Evolutionary conservation across 2,329 filamentous ascomycete genomes (phyloP), one percentile per base, ranked within the genome.

Genomic region (Diaporthe aspalathi): DNA sequence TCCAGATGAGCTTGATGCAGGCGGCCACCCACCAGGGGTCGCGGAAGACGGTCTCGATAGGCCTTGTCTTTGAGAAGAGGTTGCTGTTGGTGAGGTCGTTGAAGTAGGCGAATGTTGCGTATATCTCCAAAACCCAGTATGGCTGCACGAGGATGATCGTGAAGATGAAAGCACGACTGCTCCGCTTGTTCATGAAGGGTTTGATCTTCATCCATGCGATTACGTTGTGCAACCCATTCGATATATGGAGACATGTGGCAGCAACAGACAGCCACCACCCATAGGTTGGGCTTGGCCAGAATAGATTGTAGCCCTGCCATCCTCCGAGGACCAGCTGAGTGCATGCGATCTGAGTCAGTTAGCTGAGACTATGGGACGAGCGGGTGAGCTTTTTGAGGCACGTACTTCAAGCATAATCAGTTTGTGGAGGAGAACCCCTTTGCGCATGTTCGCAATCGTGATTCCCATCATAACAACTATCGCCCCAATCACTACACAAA

Each of bases 11-110:
- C 27, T 84, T 88, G 72, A 85, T 75, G 1, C 86, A 87, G 0
- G 89, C 90, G 74, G 90, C 89, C 22, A 92, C 85, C 90, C 90
- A 92, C 90, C 90, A 92, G 0, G 90, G 90, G 74, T 92, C 90
- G 12, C 86, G 40, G 12, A 50, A 65, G 32, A 52, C 27, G 20
- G 70, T 50, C 63, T 74, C 65, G 70, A 73, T 60, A 38, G 63
- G 70, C 27, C 67, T 43, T 6, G 71, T 73, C 24, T 22, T 57
- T 11, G 52, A 16, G 32, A 73, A 73, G 20, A 73, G 50, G 32
- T 53, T 22, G 54, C 38, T 49, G 52, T 68, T 50, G 9, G 29
- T 43, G 32, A 70, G 67, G 49, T 66, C 70, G 70, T 70, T 71
- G 78, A 91, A 92, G 77, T 88, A 92, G 7, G 89, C 81, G 74